Base-by-base conservation (phyloP, 495 filamentous ascomycete genomes). In the Mycothermus thermophilus region DNA sequence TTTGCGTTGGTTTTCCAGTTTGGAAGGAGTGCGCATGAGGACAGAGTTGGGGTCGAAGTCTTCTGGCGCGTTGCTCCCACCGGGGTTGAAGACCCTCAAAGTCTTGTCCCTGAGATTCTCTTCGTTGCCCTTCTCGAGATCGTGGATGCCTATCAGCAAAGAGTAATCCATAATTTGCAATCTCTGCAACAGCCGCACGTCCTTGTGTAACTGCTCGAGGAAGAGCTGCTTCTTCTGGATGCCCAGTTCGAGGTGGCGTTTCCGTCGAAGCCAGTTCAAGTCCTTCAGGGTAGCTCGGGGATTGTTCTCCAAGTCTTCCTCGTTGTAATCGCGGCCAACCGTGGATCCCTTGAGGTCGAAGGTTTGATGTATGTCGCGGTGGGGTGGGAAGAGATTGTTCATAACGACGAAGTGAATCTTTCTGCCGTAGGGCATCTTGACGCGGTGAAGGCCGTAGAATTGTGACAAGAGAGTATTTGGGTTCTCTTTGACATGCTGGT, bases 351-450 rank as follows among this genome's bases (percentile, higher is more conserved):
- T 99, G 37, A 99, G 53, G 50, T 99, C 90, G 44, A 93, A 99
- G 3, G 86, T 96, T 46, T 84, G 74, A 60, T 99, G 90, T 36
- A 99, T 95, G 56, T 99, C 90, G 34, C 87, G 74, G 57, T 99
- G 90, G 4, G 90, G 90, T 12, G 90, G 90, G 47, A 99, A 96
- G 13, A 99, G 71, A 48, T 99, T 99, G 66, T 99, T 99, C 90
- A 99, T 99, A 46, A 99, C 85, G 22, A 99, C 92, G 44, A 99
- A 99, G 55, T 99, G 92, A 40, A 96, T 95, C 64, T 99, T 99
- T 41, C 83, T 77, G 22, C 92, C 90, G 51, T 93, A 99, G 0
- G 90, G 87, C 64, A 95, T 93, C 64, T 99, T 99, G 39, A 99
- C 92, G 28, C 90, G 77, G 59, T 99, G 90, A 12, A 99, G 66